A percentile compares a stretch with the other conserved stretches of the same genome.
Conservation (phyloP, 2,329 filamentous ascomycete genomes). For the Alternaria arbusti region DNA sequence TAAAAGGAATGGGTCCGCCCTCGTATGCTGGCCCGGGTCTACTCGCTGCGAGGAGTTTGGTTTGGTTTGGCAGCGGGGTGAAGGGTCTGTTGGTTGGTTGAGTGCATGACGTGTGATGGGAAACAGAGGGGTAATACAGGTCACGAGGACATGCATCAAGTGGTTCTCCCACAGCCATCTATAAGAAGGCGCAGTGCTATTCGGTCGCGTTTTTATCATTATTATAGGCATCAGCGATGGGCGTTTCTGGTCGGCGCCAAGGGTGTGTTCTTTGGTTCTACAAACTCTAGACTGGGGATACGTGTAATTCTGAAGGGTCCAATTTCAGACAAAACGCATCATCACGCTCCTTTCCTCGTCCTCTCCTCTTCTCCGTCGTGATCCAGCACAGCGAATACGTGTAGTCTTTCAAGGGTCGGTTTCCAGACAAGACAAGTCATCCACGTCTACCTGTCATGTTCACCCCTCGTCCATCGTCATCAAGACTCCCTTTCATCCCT, state of each 20-base stretch:
- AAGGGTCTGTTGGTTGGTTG: slow-evolving; percentile 20
- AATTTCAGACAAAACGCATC: neutral
- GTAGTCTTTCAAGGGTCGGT: neutral
- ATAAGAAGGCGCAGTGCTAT: neutral
- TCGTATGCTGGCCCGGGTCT: slow-evolving; percentile 38
- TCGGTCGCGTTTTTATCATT: neutral
- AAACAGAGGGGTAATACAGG: neutral
- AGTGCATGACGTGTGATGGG: neutral
- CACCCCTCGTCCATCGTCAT: neutral
- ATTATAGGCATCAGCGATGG: neutral
- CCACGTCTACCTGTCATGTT: neutral
- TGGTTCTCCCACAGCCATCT: neutral
- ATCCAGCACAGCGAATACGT: neutral
- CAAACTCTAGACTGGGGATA: neutral
- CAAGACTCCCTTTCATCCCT: neutral
- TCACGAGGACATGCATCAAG: neutral
- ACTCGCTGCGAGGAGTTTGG: slow-evolving; percentile 29
- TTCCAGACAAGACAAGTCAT: neutral
- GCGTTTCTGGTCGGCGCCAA: neutral
- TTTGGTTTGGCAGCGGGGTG: slow-evolving; percentile 31
- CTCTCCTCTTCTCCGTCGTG: neutral
- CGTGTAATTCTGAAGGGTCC: neutral
- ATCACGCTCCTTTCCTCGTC: neutral
- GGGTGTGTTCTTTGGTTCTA: neutral
- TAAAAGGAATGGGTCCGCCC: slow-evolving; percentile 15